Percentiles rank a stretch among this genome's conserved stretches.
Conservation (phyloP, 345 rosid genomes). For the Citrus mangshanensis region DNA sequence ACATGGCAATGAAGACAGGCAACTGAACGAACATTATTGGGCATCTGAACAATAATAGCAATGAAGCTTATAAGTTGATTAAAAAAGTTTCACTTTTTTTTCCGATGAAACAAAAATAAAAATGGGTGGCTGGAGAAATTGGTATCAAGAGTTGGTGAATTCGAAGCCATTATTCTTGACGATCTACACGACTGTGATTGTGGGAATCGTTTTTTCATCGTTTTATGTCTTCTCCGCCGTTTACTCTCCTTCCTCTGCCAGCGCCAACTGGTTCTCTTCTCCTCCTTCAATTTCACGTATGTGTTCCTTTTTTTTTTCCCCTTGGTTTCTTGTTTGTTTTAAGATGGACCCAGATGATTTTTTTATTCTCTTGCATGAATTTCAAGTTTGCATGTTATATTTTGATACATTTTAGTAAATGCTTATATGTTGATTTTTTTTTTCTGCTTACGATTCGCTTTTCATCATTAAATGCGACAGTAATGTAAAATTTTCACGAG, state of each 20-base stretch:
- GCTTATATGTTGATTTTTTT: not conserved
- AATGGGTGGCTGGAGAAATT: conserved; percentile 65
- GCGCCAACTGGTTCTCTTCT: conserved; percentile 61
- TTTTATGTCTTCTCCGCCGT: conserved; percentile 86
- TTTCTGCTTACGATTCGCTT: not conserved
- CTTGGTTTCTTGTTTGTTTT: not conserved
- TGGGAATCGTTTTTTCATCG: conserved; percentile 73
- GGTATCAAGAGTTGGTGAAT: conserved; percentile 60
- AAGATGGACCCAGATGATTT: not conserved
- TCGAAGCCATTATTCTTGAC: conserved; percentile 80
- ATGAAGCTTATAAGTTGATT: conserved; percentile 1
- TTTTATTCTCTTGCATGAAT: conserved; percentile 4
- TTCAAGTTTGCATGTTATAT: not conserved
- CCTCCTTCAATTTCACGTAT: conserved; percentile 37
- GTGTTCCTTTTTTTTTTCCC: not conserved
- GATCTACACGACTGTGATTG: conserved; percentile 72
- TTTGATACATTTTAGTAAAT: not conserved
- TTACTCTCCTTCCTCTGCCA: conserved; percentile 47
- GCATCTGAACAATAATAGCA: not conserved
- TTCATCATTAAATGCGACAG: not conserved
- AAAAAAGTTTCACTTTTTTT: not conserved
- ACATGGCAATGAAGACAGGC: not conserved
- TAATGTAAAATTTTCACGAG: not conserved
- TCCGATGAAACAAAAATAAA: not conserved
- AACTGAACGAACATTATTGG: not conserved